Evolutionary conservation across 2,329 filamentous ascomycete species (phyloP).

Genomic region (Gyromitra esculenta): DNA sequence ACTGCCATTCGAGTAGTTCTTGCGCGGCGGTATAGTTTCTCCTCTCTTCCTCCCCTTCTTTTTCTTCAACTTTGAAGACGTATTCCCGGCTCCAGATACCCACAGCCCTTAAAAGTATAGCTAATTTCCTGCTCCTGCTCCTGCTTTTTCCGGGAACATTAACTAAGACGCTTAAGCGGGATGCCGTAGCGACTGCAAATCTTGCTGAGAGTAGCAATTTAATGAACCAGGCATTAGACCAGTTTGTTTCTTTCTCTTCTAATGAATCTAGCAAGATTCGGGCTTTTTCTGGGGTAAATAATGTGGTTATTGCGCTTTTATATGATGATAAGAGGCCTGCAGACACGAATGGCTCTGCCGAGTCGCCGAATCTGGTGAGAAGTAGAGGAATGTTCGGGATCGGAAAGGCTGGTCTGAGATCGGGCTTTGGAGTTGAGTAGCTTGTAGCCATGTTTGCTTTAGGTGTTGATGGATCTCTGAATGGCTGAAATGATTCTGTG

Average conservation of each 20-base stretch:
- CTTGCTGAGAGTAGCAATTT: constrained; percentile 23
- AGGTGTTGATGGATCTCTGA: background rate
- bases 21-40: constrained; percentile 20
- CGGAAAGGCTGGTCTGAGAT: constrained; percentile 23
- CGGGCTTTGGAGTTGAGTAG: constrained; percentile 3
- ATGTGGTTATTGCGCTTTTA: background rate
- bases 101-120: constrained; percentile 17
- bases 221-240: constrained; percentile 31
- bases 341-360: constrained; percentile 21
- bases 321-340: constrained; percentile 15
- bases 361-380: constrained; percentile 18
- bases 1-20: constrained; percentile 30
- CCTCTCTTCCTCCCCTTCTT: background rate
- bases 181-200: background rate
- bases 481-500: background rate
- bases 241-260: constrained; percentile 25
- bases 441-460: constrained; percentile 12
- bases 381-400: constrained; percentile 29
- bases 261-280: constrained; percentile 5
- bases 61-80: background rate
- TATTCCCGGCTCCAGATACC: constrained; percentile 33
- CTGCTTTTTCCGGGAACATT: background rate
- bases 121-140: constrained; percentile 3
- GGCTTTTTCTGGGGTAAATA: background rate
- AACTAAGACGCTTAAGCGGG: constrained; percentile 10